Percentiles rank a stretch among this genome's conserved stretches.
phyloP scores from a whole-genome alignment of 495 filamentous ascomycete genomes.

The Penicillium turbatum region DNA sequence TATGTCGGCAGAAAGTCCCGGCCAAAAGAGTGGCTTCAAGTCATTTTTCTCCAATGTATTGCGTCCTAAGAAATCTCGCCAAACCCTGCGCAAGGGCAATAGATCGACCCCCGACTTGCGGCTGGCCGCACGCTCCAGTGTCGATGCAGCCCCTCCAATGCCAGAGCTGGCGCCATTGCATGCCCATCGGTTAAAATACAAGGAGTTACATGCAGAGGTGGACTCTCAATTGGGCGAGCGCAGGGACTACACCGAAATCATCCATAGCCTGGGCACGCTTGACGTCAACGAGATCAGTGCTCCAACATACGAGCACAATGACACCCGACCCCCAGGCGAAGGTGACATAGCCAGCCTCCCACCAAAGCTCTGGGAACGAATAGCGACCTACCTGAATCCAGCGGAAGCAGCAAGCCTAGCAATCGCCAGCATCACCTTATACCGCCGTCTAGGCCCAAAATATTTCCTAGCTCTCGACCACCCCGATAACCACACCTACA shows the following conservation, averaged over 20 bases:
- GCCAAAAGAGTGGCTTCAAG: constrained; percentile 33
- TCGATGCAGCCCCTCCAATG: constrained; percentile 34
- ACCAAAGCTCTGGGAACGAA: constrained; percentile 38
- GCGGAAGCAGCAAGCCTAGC: constrained; percentile 46
- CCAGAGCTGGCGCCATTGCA: constrained; percentile 37
- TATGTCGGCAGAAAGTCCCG: constrained; percentile 38
- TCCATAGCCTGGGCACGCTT: constrained; percentile 43
- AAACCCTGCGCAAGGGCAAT: constrained; percentile 42
- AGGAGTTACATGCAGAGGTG: constrained; percentile 23
- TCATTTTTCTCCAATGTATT: constrained; percentile 36
- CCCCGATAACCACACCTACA: constrained; percentile 37
- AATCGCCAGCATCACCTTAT: constrained; percentile 44
- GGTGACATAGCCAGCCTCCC: constrained; percentile 42
- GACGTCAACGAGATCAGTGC: constrained; percentile 28
- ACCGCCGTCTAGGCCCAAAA: constrained; percentile 33
- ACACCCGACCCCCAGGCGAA: constrained; percentile 38
- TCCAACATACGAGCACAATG: constrained; percentile 15
- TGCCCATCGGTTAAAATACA: constrained; percentile 40
- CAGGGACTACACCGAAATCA: constrained; percentile 44
- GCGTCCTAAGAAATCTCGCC: constrained; percentile 45
- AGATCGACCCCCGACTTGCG: constrained; percentile 33
- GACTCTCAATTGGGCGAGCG: constrained; percentile 49
- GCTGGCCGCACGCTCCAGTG: constrained; percentile 22
- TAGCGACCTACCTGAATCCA: constrained; percentile 39
- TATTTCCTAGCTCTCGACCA: constrained; percentile 31